Conservation (phyloP, 352 stramenopile genomes). For the Pythium sukuiense region DNA sequence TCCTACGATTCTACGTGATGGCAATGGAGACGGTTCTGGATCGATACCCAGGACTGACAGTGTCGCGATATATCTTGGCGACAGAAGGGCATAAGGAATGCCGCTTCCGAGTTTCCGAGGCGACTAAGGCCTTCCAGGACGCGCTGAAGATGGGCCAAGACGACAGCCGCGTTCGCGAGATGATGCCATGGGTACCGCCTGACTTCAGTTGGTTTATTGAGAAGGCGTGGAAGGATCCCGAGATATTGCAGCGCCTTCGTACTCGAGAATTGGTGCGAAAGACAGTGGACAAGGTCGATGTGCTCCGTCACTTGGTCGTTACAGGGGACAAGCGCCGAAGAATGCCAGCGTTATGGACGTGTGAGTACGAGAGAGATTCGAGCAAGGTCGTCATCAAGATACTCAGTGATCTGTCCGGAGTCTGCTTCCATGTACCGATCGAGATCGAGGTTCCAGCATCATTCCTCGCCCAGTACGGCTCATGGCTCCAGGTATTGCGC, state of each 20-base stretch:
- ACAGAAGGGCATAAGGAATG: neutral
- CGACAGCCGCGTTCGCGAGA: neutral
- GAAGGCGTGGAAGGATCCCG: conserved; percentile 12
- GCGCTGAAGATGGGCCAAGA: conserved; percentile 1
- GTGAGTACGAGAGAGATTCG: conserved; percentile 5
- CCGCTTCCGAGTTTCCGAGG: neutral
- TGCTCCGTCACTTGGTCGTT: conserved; percentile 20
- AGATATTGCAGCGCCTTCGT: conserved; percentile 10
- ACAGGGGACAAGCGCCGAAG: conserved; percentile 5
- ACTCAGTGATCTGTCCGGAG: conserved; percentile 26
- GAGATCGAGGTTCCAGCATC: conserved; percentile 18
- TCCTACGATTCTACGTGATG: conserved; percentile 22
- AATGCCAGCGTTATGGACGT: conserved; percentile 25
- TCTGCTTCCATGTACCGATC: conserved; percentile 30
- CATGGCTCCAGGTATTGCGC: conserved; percentile 9
- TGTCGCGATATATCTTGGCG: conserved; percentile 7
- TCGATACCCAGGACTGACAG: conserved; percentile 4
- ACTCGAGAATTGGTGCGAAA: conserved; percentile 15
- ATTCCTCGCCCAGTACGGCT: conserved; percentile 22
- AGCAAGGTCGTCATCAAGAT: conserved; percentile 15
- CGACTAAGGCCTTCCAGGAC: neutral
- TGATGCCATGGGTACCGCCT: conserved; percentile 19
- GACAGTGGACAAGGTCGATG: conserved; percentile 15
- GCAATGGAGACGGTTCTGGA: conserved; percentile 25
- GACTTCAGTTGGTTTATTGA: conserved; percentile 21